Conservation (phyloP, 177 flowering plant species). For the Vitis hybrid region DNA sequence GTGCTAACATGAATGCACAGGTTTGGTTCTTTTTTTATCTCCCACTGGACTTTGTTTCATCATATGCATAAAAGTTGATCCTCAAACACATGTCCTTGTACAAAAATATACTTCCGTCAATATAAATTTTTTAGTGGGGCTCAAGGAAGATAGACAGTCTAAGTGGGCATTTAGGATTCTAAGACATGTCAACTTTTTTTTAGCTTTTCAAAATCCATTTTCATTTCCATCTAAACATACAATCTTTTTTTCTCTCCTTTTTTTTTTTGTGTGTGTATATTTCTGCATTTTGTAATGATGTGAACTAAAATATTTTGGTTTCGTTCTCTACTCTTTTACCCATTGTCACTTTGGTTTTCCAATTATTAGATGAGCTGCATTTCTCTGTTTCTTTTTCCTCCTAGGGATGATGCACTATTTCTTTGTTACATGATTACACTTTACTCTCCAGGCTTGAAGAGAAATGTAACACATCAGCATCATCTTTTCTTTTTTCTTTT, state of each 20-base stretch:
- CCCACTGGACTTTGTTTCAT: neutral
- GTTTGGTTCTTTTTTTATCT: conserved; percentile 28
- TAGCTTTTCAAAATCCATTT: too few species aligned
- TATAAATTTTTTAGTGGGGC: too few species aligned
- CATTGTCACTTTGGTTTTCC: neutral
- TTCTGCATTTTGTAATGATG: too few species aligned
- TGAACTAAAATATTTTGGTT: too few species aligned
- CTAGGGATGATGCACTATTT: neutral
- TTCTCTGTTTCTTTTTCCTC: neutral
- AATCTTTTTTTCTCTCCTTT: too few species aligned
- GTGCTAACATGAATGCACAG: conserved; percentile 99
- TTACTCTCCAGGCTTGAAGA: neutral
- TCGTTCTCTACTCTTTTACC: too few species aligned
- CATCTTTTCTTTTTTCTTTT: neutral
- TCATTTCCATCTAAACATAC: too few species aligned
- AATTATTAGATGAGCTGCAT: neutral
- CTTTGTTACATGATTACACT: neutral
- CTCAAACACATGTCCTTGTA: neutral
- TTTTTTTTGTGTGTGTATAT: too few species aligned
- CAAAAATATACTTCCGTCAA: too few species aligned
- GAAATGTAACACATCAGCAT: neutral
- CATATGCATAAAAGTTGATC: neutral
- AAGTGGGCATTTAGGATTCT: too few species aligned
- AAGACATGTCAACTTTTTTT: too few species aligned
- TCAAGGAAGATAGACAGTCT: too few species aligned